These are phyloP conservation scores for Cynanchum wilfordii DNA, from an alignment of 257 asterid genomes.

Conservation along the genomic window DNA sequence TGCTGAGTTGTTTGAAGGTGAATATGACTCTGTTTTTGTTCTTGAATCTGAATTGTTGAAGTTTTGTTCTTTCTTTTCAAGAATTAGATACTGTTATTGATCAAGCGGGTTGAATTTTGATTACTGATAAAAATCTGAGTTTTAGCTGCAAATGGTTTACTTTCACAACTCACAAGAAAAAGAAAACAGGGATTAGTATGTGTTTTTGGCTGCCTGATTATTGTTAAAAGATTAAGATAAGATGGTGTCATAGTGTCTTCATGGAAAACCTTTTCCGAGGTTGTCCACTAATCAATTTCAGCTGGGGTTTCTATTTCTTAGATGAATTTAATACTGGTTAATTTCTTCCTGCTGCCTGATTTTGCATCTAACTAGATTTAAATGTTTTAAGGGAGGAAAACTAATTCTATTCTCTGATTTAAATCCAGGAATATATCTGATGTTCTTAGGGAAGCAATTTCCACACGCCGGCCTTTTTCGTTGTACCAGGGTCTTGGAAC, in stretches of 20 bases:
- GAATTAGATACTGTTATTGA: not conserved
- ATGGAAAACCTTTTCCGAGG: not conserved
- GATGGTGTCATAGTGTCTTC: not conserved
- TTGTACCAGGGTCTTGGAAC: conserved; percentile 89
- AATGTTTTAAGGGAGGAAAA: not conserved
- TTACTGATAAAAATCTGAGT: not conserved
- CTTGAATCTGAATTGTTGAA: not conserved
- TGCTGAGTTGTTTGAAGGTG: not conserved
- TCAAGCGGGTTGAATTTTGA: not conserved
- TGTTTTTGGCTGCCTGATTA: not conserved
- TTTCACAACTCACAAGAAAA: not conserved
- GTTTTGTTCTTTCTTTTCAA: not conserved
- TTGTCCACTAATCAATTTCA: not conserved
- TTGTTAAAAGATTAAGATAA: not conserved
- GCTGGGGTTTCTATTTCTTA: not conserved
- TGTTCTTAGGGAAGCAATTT: conserved; percentile 86
- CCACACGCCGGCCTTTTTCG: conserved; percentile 56
- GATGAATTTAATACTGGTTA: not conserved
- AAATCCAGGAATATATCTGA: conserved; percentile 71
- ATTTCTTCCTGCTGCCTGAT: not conserved
- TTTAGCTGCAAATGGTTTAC: not conserved
- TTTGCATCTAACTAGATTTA: not conserved
- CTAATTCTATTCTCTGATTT: conserved; percentile 15
- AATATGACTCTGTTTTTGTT: not conserved
- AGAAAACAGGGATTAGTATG: not conserved